phyloP scores from a whole-genome alignment of 202 grass and related monocot species.

The Eragrostis tef region DNA sequence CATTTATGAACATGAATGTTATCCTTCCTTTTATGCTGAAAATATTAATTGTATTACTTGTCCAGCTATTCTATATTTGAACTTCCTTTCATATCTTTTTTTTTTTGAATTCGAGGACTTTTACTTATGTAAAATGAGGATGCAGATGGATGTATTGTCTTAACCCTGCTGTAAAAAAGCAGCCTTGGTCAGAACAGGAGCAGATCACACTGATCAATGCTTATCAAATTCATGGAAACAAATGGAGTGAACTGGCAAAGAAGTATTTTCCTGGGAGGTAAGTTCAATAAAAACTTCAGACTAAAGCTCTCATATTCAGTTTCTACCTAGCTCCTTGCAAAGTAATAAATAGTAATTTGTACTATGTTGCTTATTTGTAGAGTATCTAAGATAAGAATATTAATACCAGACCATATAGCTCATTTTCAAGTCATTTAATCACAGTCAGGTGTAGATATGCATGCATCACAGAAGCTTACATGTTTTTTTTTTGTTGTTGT shows the following conservation, averaged over 20 bases:
- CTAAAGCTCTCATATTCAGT: background rate
- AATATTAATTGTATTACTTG: background rate
- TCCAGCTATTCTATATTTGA: slow-evolving; percentile 5
- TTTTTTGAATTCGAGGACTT: background rate
- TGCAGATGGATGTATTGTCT: slow-evolving; percentile 60
- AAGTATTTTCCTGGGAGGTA: slow-evolving; percentile 61
- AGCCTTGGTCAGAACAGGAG: slow-evolving; percentile 61
- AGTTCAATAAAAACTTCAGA: slow-evolving; percentile 11
- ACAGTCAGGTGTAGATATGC: background rate
- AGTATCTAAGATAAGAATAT: background rate
- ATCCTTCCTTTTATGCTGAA: too few species aligned
- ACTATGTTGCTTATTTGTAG: background rate
- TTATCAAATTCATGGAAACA: slow-evolving; percentile 59
- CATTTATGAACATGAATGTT: background rate
- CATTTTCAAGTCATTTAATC: background rate
- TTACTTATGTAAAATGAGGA: background rate
- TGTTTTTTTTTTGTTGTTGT: too few species aligned
- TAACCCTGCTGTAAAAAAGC: slow-evolving; percentile 57
- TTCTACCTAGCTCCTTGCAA: background rate
- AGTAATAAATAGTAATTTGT: slow-evolving; percentile 2
- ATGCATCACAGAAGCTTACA: background rate
- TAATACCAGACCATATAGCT: background rate
- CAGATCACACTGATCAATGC: slow-evolving; percentile 53
- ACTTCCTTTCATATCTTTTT: background rate
- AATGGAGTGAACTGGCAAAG: slow-evolving; percentile 57